Conservation (phyloP, 768 basidiomycete species). For the Lactifluus volemus region DNA sequence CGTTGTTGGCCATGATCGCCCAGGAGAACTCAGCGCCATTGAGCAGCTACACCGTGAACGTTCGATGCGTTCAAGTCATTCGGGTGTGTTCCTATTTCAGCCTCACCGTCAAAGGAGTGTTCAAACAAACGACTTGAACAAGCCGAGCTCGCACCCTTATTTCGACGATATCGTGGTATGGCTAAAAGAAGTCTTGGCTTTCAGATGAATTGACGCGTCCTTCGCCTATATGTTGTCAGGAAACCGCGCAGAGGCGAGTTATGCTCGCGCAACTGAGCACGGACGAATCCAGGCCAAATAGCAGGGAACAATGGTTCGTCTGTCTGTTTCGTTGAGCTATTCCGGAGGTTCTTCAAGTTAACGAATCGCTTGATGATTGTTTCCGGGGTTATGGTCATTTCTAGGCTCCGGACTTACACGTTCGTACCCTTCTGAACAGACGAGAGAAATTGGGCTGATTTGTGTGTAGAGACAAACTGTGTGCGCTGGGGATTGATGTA, state of each 20-base stretch:
- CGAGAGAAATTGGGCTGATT: neutral
- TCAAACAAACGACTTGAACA: neutral
- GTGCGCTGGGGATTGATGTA: constrained; percentile 14
- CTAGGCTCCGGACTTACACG: constrained; percentile 10
- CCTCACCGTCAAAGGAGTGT: neutral
- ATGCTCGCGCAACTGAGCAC: constrained; percentile 15
- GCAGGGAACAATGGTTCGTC: constrained; percentile 4
- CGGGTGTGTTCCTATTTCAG: neutral
- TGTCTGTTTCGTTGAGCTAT: neutral
- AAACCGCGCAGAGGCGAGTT: constrained; percentile 10
- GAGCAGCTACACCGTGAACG: neutral
- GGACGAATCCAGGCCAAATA: constrained; percentile 5
- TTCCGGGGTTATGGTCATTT: neutral
- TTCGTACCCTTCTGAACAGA: neutral
- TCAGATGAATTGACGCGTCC: neutral
- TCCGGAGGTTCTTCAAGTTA: neutral
- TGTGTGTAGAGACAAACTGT: constrained; percentile 1
- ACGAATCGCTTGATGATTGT: neutral
- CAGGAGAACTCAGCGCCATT: neutral
- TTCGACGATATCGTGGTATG: constrained; percentile 12
- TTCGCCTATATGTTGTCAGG: neutral
- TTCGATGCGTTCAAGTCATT: constrained; percentile 9
- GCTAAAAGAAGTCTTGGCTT: neutral
- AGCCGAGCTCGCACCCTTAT: constrained; percentile 1
- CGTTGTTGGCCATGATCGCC: neutral